Percentiles rank a stretch among this genome's conserved stretches.
Evolutionary conservation across 2,329 filamentous ascomycete species (phyloP).

Genomic region (Fusarium miscanthi): DNA sequence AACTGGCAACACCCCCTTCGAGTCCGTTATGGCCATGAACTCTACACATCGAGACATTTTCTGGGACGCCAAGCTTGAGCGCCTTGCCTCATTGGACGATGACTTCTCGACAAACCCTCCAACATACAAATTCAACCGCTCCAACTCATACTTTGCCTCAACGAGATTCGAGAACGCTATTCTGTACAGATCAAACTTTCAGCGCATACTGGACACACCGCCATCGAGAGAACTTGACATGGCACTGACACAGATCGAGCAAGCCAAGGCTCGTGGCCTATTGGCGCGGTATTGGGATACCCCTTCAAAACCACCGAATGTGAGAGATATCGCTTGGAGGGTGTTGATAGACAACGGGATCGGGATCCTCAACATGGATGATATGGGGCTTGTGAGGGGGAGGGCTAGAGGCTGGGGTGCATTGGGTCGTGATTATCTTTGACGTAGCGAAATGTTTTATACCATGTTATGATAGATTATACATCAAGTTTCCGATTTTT

Average conservation of each 20-base stretch:
- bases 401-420: conserved; percentile 21
- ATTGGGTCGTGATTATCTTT: neutral
- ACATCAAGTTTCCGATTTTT: neutral
- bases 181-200: neutral
- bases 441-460: neutral
- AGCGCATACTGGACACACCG: neutral
- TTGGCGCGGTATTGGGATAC: conserved; percentile 18
- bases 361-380: conserved; percentile 15
- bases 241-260: conserved; percentile 10
- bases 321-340: conserved; percentile 18
- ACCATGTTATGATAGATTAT: neutral
- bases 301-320: conserved; percentile 6
- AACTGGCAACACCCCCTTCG: conserved; percentile 10
- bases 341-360: conserved; percentile 9
- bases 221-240: conserved; percentile 1
- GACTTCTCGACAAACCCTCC: conserved; percentile 9
- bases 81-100: neutral
- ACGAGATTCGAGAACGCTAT: conserved; percentile 17
- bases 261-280: conserved; percentile 9
- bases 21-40: neutral
- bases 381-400: conserved; percentile 17
- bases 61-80: conserved; percentile 25
- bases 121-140: neutral
- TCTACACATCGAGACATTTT: conserved; percentile 16
- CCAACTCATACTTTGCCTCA: conserved; percentile 21